Conservation (phyloP, 1,139 yeast genomes). For the Pichia inconspicua region DNA sequence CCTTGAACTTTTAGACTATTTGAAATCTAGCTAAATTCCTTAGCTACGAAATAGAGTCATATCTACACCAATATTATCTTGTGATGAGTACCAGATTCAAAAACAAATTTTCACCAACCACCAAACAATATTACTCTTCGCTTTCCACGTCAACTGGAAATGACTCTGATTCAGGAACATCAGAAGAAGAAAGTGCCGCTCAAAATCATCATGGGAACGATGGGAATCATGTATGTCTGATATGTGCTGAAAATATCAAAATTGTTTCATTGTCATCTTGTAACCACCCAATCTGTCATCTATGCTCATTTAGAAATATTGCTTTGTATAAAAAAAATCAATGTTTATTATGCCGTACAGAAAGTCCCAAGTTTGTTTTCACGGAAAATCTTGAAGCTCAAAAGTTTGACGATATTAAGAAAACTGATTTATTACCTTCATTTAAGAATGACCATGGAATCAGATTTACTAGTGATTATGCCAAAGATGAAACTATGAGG, state of each 20-base stretch:
- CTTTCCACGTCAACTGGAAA: background rate
- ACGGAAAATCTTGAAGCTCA: conserved; percentile 39
- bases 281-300: conserved; percentile 76
- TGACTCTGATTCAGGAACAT: background rate
- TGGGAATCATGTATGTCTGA: conserved; percentile 51
- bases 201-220: conserved; percentile 19
- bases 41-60: too few relatives aligned
- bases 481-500: conserved; percentile 37
- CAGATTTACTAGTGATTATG: conserved; percentile 42
- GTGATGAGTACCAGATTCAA: background rate
- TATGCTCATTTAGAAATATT: conserved; percentile 75
- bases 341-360: conserved; percentile 81
- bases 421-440: conserved; percentile 14
- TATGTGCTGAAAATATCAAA: conserved; percentile 68
- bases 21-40: too few relatives aligned
- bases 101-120: background rate
- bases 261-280: conserved; percentile 74
- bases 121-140: background rate
- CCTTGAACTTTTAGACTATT: too few relatives aligned
- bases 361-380: conserved; percentile 50
- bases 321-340: conserved; percentile 65
- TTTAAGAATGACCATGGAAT: conserved; percentile 41
- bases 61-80: too few relatives aligned
- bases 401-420: conserved; percentile 17
- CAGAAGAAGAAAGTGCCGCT: background rate